Percentiles rank a stretch among this genome's conserved stretches.
Evolutionary conservation across 1,284 basidiomycete genomes (phyloP).

Genomic region (Heterobasidion occidentale): DNA sequence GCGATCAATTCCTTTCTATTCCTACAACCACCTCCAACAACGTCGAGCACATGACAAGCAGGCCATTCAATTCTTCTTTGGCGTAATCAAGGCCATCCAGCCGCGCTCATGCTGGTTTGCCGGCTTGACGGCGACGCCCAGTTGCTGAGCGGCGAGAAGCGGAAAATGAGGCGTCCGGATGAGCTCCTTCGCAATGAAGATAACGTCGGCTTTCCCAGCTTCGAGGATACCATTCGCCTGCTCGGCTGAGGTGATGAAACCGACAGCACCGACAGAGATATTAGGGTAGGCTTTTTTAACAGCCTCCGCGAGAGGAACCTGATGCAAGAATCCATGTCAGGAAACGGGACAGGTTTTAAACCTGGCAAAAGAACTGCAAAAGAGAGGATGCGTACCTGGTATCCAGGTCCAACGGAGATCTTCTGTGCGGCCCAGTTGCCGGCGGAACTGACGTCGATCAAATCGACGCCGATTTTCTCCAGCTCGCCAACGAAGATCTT

Average conservation of each 20-base stretch:
- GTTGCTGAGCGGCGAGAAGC: constrained; percentile 42
- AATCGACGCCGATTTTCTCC: constrained; percentile 56
- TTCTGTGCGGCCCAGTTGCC: constrained; percentile 61
- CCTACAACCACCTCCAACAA: too few relatives aligned
- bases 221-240: constrained; percentile 64
- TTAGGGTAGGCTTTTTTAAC: constrained; percentile 58
- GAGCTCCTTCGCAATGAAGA: constrained; percentile 63
- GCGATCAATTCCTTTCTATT: too few relatives aligned
- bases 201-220: constrained; percentile 59
- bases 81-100: constrained; percentile 40
- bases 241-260: constrained; percentile 57
- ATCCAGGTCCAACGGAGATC: constrained; percentile 52
- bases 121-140: constrained; percentile 52
- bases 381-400: constrained; percentile 39
- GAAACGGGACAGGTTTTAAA: background rate
- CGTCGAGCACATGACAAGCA: too few relatives aligned
- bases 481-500: constrained; percentile 50
- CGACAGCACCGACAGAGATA: constrained; percentile 60
- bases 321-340: background rate
- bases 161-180: constrained; percentile 53
- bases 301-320: constrained; percentile 66
- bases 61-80: constrained; percentile 4
- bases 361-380: too few relatives aligned
- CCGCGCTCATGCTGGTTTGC: constrained; percentile 62
- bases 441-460: constrained; percentile 65